Base-by-base conservation (phyloP, 1,284 basidiomycete genomes). In the Rhodotorula mucilaginosa region DNA sequence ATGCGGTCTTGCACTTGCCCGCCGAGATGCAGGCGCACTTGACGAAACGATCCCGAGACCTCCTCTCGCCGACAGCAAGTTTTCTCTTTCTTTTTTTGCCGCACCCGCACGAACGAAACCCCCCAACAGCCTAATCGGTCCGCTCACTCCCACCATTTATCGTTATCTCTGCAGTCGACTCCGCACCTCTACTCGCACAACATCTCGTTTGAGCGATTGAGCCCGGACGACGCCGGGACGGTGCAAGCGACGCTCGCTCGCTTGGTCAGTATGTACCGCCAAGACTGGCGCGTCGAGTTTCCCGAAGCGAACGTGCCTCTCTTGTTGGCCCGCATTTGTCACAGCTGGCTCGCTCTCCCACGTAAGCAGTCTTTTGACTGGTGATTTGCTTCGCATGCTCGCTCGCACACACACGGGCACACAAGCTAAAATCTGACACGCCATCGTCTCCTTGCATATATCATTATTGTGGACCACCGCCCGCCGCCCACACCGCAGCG, bases 1-100 rank as follows among this genome's bases (percentile, higher is more conserved):
- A 76, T 44, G 77, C 72, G 0, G 48, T 46, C 8, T 23, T 26
- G 0, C 61, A 64, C 46, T 62, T 79, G 2, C 78, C 78, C 0
- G 31, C 46, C 8, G 65, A 63, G 5, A 75, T 78, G 68, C 71
- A 73, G 23, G 59, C 47, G 16, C 74, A 76, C 59, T 67, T 77
- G 16, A 26, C 60, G n/a, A 23, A 46, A 3, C 31, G 23, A 0
- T 44, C 70, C 4, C 61, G 61, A 7, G 44, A 31, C n/a, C 0
- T 70, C 3, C 67, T 74, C 16, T 61, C 61, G 5, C 65, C 73
- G 5, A 12, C 21, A 5, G 73, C 68, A 12, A 39, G 67, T 51
- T 15, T 3, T 23, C 29, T 44, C 29, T 44, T 23, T 21, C 18
- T 29, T 8, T 2, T 2, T 26, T 26, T 44, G n/a, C 21, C 13